Evolutionary conservation across 2,329 filamentous ascomycete genomes (phyloP).

Genomic region (Nemania sp.): DNA sequence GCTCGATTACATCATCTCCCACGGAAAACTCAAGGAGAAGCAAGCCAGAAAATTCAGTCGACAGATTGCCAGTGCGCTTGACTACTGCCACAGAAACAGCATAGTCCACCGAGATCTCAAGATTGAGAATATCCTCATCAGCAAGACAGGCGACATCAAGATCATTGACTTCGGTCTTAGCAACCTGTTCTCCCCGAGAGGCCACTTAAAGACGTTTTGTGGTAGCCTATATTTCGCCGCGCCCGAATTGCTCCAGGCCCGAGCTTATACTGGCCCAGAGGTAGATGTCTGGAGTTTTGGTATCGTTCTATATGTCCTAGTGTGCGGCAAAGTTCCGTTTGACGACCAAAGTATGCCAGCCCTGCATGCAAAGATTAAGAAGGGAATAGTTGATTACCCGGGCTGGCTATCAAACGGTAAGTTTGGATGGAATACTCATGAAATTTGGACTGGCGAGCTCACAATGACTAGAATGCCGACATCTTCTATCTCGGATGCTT

Average conservation of each 20-base stretch:
- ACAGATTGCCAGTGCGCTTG: slow-evolving; percentile 93
- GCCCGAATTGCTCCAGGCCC: slow-evolving; percentile 89
- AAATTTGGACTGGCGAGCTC: slow-evolving; percentile 39
- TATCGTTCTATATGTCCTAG: slow-evolving; percentile 94
- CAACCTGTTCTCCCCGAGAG: slow-evolving; percentile 87
- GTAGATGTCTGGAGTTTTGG: slow-evolving; percentile 99
- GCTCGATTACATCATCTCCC: slow-evolving; percentile 99
- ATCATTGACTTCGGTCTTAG: slow-evolving; percentile 98
- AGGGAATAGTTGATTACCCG: slow-evolving; percentile 92
- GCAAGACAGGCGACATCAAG: slow-evolving; percentile 98
- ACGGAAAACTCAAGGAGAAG: slow-evolving; percentile 96
- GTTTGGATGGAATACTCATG: slow-evolving; percentile 39
- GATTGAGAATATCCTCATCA: slow-evolving; percentile 99
- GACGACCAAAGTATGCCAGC: slow-evolving; percentile 99
- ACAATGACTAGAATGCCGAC: slow-evolving; percentile 76
- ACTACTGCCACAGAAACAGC: slow-evolving; percentile 97
- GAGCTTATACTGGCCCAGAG: slow-evolving; percentile 93
- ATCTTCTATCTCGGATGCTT: slow-evolving; percentile 91
- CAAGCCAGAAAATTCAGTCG: slow-evolving; percentile 96
- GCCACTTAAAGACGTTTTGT: slow-evolving; percentile 93
- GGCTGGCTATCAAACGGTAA: slow-evolving; percentile 87
- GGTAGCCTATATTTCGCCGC: slow-evolving; percentile 98
- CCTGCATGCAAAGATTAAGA: slow-evolving; percentile 98
- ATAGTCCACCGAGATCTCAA: slow-evolving; percentile 97
- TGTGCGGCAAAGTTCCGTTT: slow-evolving; percentile 97